phyloP scores from a whole-genome alignment of 1,139 yeast species.

The Protomyces inouyei region DNA sequence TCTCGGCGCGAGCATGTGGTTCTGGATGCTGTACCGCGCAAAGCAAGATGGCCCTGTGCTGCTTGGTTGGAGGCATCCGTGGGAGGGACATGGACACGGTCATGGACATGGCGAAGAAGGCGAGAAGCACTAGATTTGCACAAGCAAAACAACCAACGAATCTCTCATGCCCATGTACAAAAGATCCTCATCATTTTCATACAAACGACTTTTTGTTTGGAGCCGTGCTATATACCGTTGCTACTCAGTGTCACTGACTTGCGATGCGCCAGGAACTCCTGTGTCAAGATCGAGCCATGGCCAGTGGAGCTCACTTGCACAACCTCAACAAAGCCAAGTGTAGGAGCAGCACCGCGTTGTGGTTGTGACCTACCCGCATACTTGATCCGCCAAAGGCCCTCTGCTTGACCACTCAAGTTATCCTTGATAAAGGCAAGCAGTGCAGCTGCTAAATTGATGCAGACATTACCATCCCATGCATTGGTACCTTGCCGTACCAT shows the following conservation, averaged over 20 bases:
- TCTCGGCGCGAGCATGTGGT: constrained; percentile 83
- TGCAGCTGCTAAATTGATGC: constrained; percentile 20
- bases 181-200: neutral
- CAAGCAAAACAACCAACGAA: neutral
- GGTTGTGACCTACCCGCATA: constrained; percentile 3
- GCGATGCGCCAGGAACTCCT: constrained; percentile 6
- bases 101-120: constrained; percentile 12
- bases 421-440: constrained; percentile 4
- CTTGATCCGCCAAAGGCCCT: constrained; percentile 18
- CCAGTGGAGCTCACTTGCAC: neutral
- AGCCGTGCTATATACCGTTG: too few species aligned
- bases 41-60: constrained; percentile 47
- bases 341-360: neutral
- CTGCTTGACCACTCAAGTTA: neutral
- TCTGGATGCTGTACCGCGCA: constrained; percentile 72
- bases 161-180: neutral
- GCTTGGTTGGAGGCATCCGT: constrained; percentile 32
- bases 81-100: constrained; percentile 28
- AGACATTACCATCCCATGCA: constrained; percentile 25
- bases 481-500: constrained; percentile 45
- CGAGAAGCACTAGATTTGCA: constrained; percentile 10
- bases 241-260: neutral
- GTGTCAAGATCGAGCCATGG: constrained; percentile 12
- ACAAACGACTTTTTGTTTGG: neutral
- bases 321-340: constrained; percentile 1